phyloP scores from a whole-genome alignment of 129 eudicot species.

The Artemisia tridentata region DNA sequence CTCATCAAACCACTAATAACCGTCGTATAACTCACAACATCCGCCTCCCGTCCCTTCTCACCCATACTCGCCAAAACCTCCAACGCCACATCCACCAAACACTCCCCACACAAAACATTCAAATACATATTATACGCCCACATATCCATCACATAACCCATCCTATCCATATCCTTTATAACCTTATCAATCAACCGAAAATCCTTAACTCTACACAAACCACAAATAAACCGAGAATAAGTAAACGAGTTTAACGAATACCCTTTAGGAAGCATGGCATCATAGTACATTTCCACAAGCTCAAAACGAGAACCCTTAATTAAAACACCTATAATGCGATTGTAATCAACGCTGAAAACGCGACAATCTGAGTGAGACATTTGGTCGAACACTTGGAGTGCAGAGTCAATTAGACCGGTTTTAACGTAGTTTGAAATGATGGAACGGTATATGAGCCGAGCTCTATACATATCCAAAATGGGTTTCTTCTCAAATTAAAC shows the following conservation, averaged over 20 bases:
- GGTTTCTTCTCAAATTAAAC: slow-evolving; percentile 45
- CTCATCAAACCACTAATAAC: slow-evolving; percentile 67
- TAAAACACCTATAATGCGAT: slow-evolving; percentile 81
- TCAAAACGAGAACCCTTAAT: slow-evolving; percentile 60
- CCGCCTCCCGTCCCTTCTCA: slow-evolving; percentile 74
- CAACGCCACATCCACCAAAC: slow-evolving; percentile 61
- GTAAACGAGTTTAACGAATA: slow-evolving; percentile 83
- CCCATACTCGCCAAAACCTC: slow-evolving; percentile 50
- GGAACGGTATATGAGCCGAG: slow-evolving; percentile 70
- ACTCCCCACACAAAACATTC: slow-evolving; percentile 68
- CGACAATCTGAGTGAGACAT: slow-evolving; percentile 81
- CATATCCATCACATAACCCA: slow-evolving; percentile 67
- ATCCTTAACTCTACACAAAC: slow-evolving; percentile 77
- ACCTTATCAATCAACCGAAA: slow-evolving; percentile 60
- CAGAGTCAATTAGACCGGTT: slow-evolving; percentile 63
- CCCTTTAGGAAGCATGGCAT: slow-evolving; percentile 63
- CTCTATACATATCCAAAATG: slow-evolving; percentile 68
- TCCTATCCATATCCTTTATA: slow-evolving; percentile 67
- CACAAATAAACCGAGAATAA: slow-evolving; percentile 76
- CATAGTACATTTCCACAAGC: slow-evolving; percentile 63
- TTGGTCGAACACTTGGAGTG: slow-evolving; percentile 80
- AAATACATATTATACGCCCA: slow-evolving; percentile 91
- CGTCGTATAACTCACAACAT: slow-evolving; percentile 80
- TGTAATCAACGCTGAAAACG: slow-evolving; percentile 82
- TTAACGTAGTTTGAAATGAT: slow-evolving; percentile 57